Conservation (phyloP, 441 rosid species). For the Metrosideros polymorpha region DNA sequence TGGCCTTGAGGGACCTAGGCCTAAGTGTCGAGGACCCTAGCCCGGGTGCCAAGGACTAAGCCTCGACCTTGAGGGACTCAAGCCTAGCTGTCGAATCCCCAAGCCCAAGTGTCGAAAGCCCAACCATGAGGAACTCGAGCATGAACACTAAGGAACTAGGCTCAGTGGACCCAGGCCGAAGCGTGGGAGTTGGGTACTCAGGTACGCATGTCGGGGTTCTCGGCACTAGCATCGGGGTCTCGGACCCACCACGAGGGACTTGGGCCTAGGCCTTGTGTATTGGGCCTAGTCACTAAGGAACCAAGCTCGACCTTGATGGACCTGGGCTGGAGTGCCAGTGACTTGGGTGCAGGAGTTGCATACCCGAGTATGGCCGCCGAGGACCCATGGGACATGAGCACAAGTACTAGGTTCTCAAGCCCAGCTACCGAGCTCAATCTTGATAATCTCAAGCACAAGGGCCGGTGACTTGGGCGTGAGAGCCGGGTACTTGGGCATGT, state of each 20-base stretch:
- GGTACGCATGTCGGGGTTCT: accelerated
- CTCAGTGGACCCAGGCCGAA: neutral
- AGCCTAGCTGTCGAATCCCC: neutral
- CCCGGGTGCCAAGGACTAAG: neutral
- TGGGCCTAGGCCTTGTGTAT: neutral
- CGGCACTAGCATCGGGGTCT: neutral
- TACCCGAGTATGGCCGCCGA: neutral
- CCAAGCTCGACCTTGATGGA: neutral
- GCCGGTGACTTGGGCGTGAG: neutral
- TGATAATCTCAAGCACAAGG: neutral
- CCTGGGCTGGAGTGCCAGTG: neutral
- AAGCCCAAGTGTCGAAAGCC: neutral
- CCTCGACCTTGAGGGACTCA: neutral
- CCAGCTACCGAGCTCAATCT: neutral
- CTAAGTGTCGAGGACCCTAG: neutral
- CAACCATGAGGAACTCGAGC: neutral
- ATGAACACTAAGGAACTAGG: neutral
- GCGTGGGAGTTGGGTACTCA: neutral
- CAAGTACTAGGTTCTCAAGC: neutral
- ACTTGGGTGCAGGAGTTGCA: neutral
- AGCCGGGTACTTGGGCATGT: neutral
- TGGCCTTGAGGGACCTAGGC: neutral
- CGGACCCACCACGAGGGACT: neutral
- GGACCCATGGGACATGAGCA: neutral
- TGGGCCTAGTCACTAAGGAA: neutral